These are phyloP conservation scores for Mucor racemosus DNA, from an alignment of 371 early-diverging fungal genomes.

Conservation along the genomic window DNA sequence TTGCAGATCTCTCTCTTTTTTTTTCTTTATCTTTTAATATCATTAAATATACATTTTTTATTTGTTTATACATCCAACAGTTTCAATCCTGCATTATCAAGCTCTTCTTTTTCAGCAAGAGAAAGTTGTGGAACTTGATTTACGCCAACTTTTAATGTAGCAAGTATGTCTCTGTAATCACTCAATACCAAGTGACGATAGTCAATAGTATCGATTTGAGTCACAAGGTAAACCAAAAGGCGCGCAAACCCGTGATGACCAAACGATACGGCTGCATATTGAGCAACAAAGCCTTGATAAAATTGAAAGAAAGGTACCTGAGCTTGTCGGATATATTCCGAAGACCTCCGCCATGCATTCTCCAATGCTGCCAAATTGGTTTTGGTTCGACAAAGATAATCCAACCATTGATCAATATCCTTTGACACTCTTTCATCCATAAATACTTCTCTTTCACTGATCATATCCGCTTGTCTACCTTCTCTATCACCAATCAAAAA, in stretches of 20 bases:
- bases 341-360: conserved; percentile 51
- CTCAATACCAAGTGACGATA: conserved; percentile 53
- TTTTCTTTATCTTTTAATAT: conserved; percentile 7
- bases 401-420: conserved; percentile 44
- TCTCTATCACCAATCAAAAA: conserved; percentile 51
- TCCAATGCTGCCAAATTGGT: conserved; percentile 36
- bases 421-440: conserved; percentile 47
- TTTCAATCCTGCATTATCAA: conserved; percentile 20
- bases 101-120: neutral
- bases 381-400: conserved; percentile 32
- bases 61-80: conserved; percentile 17
- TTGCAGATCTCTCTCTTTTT: conserved; percentile 2
- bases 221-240: conserved; percentile 51
- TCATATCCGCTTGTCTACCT: conserved; percentile 36
- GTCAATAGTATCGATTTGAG: conserved; percentile 48
- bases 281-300: conserved; percentile 64
- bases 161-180: conserved; percentile 42
- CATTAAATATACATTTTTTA: neutral
- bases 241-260: conserved; percentile 50
- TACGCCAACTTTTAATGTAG: conserved; percentile 29
- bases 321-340: conserved; percentile 42
- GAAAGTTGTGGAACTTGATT: conserved; percentile 23
- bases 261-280: conserved; percentile 53
- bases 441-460: conserved; percentile 56
- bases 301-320: conserved; percentile 61